Conservation (phyloP, 2,329 filamentous ascomycete genomes). For the Ophiocordyceps unilateralis region DNA sequence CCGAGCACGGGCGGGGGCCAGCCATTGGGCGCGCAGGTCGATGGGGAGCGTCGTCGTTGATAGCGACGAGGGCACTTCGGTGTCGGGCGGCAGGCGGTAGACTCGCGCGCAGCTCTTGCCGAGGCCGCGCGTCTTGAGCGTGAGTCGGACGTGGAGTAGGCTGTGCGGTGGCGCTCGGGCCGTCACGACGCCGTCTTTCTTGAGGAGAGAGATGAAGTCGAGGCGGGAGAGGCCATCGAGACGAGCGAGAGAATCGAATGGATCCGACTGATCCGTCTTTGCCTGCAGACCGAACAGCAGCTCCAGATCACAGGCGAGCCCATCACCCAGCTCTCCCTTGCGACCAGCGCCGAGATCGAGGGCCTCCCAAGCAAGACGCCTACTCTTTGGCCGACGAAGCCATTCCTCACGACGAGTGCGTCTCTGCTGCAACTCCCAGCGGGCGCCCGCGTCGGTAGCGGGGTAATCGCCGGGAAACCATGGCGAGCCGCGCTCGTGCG, state of each 20-base stretch:
- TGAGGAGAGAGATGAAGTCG: not conserved
- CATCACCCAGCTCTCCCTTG: constrained; percentile 68
- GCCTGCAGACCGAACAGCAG: constrained; percentile 29
- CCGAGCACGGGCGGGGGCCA: constrained; percentile 25
- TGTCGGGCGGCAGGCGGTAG: constrained; percentile 53
- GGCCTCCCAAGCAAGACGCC: constrained; percentile 57
- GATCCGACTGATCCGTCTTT: not conserved
- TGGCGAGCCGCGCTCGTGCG: constrained; percentile 59
- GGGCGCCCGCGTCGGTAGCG: constrained; percentile 59
- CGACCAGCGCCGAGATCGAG: constrained; percentile 56
- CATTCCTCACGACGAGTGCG: constrained; percentile 62
- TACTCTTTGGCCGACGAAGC: constrained; percentile 66
- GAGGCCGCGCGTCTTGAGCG: constrained; percentile 51
- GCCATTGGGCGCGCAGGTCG: constrained; percentile 53
- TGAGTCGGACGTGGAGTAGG: constrained; percentile 47
- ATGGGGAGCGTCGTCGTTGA: constrained; percentile 16
- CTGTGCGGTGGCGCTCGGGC: constrained; percentile 17
- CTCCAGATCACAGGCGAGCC: constrained; percentile 75
- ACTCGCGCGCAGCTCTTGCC: constrained; percentile 59
- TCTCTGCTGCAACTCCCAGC: constrained; percentile 54
- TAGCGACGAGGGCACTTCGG: constrained; percentile 29
- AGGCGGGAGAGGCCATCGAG: not conserved
- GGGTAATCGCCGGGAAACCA: constrained; percentile 82
- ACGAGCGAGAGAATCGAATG: not conserved
- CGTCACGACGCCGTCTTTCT: too few relatives aligned